Percentiles rank a stretch among this genome's conserved stretches.
Evolutionary conservation across 2,329 filamentous ascomycete genomes (phyloP).

Genomic region (Emmonsiellopsis sp.): DNA sequence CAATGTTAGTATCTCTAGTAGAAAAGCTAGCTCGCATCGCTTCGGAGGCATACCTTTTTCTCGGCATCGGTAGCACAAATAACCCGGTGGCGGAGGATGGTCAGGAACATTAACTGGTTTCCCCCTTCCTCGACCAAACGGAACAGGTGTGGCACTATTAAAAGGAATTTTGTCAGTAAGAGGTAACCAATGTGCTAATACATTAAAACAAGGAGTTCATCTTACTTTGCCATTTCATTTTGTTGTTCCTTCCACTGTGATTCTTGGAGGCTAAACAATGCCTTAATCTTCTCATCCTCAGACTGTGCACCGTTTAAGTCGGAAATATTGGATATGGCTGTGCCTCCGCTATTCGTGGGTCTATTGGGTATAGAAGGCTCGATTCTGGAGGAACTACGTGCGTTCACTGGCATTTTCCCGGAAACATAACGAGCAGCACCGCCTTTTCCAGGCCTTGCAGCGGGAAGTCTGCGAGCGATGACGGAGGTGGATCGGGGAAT

Average conservation of each 20-base stretch:
- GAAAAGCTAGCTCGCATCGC: not conserved
- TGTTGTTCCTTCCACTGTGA: slow-evolving; percentile 91
- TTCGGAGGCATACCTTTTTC: slow-evolving; percentile 58
- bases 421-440: slow-evolving; percentile 91
- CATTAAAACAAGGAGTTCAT: slow-evolving; percentile 8
- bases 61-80: slow-evolving; percentile 92
- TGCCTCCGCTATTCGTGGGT: slow-evolving; percentile 21
- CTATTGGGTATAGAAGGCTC: slow-evolving; percentile 47
- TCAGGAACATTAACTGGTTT: slow-evolving; percentile 65
- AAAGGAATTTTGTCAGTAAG: slow-evolving; percentile 20
- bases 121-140: slow-evolving; percentile 29
- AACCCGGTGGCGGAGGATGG: slow-evolving; percentile 85
- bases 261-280: slow-evolving; percentile 82
- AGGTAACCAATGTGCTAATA: not conserved
- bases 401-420: slow-evolving; percentile 85
- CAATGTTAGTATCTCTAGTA: slow-evolving; percentile 19
- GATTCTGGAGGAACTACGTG: slow-evolving; percentile 66
- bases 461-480: slow-evolving; percentile 76
- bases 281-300: slow-evolving; percentile 87
- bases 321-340: slow-evolving; percentile 39
- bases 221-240: slow-evolving; percentile 78
- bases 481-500: slow-evolving; percentile 93
- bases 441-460: slow-evolving; percentile 75
- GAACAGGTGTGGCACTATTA: slow-evolving; percentile 36
- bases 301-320: slow-evolving; percentile 73